Conservation (phyloP, 2,329 filamentous ascomycete species). For the Fusarium kyushuense region DNA sequence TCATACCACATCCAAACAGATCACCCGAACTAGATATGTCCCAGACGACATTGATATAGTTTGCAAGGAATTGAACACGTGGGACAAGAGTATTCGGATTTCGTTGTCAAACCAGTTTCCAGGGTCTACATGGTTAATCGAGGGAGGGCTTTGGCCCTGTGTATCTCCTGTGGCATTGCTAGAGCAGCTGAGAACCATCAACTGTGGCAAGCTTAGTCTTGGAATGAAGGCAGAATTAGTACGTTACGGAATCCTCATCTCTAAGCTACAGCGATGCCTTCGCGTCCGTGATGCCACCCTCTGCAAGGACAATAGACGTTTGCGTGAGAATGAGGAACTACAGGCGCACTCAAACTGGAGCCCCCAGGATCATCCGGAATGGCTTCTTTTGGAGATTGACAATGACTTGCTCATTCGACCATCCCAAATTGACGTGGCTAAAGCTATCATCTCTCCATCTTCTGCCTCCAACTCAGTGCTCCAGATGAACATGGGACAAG, state of each 20-base stretch:
- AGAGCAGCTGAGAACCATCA: conserved; percentile 56
- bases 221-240: conserved; percentile 50
- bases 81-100: background rate
- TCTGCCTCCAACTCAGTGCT: conserved; percentile 68
- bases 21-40: accelerated
- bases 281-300: conserved; percentile 55
- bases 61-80: background rate
- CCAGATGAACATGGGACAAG: conserved; percentile 76
- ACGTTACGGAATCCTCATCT: conserved; percentile 58
- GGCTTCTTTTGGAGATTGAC: conserved; percentile 75
- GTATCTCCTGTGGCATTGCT: conserved; percentile 59
- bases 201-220: background rate
- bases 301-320: conserved; percentile 42
- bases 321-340: conserved; percentile 60
- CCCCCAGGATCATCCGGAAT: conserved; percentile 65
- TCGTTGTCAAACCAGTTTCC: background rate
- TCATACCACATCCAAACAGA: background rate
- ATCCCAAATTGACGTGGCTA: conserved; percentile 71
- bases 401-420: conserved; percentile 70
- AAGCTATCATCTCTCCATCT: conserved; percentile 66
- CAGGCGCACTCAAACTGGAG: conserved; percentile 69
- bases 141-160: conserved; percentile 60
- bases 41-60: accelerated
- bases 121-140: conserved; percentile 54
- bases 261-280: conserved; percentile 58